Percentiles rank a stretch among this genome's conserved stretches.
Evolutionary conservation across 2,329 filamentous ascomycete genomes (phyloP).

Genomic region (Beauveria pseudobassiana): DNA sequence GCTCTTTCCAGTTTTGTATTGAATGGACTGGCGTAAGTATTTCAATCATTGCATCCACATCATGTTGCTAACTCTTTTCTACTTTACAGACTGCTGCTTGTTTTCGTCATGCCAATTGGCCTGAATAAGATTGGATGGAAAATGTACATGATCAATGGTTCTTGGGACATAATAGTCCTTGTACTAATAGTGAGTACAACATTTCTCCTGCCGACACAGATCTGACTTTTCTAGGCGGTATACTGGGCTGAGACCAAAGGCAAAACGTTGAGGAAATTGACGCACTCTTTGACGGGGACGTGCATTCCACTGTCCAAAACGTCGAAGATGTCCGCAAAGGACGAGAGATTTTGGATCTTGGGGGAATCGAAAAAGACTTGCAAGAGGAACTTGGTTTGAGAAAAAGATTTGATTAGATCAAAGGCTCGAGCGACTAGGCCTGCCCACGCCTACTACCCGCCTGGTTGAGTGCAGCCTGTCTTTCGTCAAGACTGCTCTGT

Average conservation of each 20-base stretch:
- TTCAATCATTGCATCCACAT: not conserved
- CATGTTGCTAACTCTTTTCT: not conserved
- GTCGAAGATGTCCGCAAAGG: constrained; percentile 17
- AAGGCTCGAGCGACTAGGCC: no score
- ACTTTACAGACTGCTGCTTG: constrained; percentile 11
- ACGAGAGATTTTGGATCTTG: constrained; percentile 1
- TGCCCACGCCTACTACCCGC: no score
- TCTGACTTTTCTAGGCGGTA: constrained; percentile 1
- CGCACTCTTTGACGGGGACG: constrained; percentile 19
- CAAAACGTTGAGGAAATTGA: constrained; percentile 37
- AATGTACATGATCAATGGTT: constrained; percentile 19
- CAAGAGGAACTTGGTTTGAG: constrained; percentile 3
- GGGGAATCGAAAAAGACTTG: not conserved
- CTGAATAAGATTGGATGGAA: constrained; percentile 20
- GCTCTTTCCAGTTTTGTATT: constrained; percentile 19
- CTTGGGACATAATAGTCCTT: constrained; percentile 19
- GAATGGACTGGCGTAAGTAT: constrained; percentile 12
- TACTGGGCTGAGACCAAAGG: constrained; percentile 34
- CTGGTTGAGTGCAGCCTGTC: no score
- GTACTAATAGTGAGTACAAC: constrained; percentile 12
- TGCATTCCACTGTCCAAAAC: constrained; percentile 13
- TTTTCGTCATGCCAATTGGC: constrained; percentile 18
- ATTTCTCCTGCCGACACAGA: not conserved
- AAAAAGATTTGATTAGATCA: not conserved
- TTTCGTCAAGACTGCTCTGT: no score